Evolutionary conservation across 805 yeast species (phyloP).

Genomic region (Alloascoidea africana): DNA sequence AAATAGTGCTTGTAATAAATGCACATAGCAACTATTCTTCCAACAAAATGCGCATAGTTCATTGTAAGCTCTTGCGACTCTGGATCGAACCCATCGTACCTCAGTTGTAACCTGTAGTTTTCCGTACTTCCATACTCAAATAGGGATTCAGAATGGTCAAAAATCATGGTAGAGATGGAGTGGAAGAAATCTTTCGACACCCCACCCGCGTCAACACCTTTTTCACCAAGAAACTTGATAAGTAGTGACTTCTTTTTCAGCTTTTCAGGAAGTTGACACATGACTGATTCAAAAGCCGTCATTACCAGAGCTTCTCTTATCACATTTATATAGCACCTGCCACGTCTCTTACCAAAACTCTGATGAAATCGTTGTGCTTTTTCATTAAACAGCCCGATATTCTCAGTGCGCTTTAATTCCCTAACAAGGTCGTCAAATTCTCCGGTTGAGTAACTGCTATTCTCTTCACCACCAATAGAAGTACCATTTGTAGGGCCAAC

Average conservation of each 20-base stretch:
- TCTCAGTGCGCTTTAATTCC: too few relatives aligned
- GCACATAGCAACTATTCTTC: slow-evolving; percentile 89
- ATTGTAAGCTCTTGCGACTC: slow-evolving; percentile 70
- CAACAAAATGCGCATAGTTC: slow-evolving; percentile 87
- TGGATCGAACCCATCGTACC: slow-evolving; percentile 84
- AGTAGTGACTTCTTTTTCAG: neutral
- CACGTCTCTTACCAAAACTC: neutral
- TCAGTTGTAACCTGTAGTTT: slow-evolving; percentile 83
- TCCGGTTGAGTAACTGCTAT: too few relatives aligned
- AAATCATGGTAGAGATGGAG: slow-evolving; percentile 84
- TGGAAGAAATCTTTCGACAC: slow-evolving; percentile 96
- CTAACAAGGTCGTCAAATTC: too few relatives aligned
- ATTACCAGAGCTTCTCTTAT: neutral
- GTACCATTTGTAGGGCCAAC: too few relatives aligned
- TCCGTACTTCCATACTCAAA: slow-evolving; percentile 87
- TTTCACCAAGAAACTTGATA: slow-evolving; percentile 76
- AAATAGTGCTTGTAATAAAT: slow-evolving; percentile 71
- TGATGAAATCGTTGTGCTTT: neutral
- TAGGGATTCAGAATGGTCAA: slow-evolving; percentile 87
- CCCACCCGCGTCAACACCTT: slow-evolving; percentile 98
- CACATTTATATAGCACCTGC: neutral
- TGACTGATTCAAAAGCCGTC: neutral
- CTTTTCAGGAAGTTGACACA: neutral
- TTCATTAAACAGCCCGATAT: too few relatives aligned
- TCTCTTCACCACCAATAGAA: too few relatives aligned